phyloP scores from a whole-genome alignment of 176 grass and related monocot species.

The Musa beccarii region DNA sequence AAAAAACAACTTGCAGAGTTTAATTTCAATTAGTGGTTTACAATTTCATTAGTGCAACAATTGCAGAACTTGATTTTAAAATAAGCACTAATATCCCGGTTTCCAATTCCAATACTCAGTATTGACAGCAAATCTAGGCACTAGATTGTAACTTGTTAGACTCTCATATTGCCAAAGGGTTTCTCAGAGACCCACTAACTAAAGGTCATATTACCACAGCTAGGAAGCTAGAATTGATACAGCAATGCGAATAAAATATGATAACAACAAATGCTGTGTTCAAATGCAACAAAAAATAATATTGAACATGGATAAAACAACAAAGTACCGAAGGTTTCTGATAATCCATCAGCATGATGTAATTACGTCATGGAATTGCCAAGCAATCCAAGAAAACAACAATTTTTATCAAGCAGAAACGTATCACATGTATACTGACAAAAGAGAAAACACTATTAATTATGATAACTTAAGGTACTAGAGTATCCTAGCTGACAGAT shows the following conservation, averaged over 20 bases:
- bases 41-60: no score
- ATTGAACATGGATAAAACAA: neutral
- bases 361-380: neutral
- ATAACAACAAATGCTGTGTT: no score
- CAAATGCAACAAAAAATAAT: no score
- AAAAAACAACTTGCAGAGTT: no score
- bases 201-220: neutral
- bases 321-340: neutral
- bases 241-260: no score
- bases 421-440: neutral
- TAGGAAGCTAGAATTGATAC: neutral
- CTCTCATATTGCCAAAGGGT: neutral
- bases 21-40: no score
- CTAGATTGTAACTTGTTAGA: no score
- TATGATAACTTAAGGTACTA: neutral
- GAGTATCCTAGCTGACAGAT: neutral
- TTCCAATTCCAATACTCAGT: no score
- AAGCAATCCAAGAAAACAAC: no score
- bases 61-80: no score
- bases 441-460: neutral
- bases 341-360: neutral
- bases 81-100: no score
- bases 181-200: neutral
- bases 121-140: no score
- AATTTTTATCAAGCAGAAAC: neutral